A percentile compares a stretch with the other conserved stretches of the same genome.
Conservation (phyloP, 2,329 filamentous ascomycete species). For the Daldinia sp. region DNA sequence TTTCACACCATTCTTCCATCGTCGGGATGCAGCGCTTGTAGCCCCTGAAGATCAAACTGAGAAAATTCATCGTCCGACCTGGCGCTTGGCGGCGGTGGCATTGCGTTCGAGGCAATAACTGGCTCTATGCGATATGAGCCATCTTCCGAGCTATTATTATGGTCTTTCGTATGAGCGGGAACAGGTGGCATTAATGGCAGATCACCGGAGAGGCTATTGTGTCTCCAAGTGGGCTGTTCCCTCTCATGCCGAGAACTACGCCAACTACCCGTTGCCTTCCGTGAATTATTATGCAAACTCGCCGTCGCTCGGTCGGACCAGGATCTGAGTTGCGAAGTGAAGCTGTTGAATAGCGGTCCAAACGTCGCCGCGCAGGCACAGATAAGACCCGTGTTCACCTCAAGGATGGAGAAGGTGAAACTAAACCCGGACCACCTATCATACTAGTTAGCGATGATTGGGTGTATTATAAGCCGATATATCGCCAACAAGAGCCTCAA, state of each 20-base stretch:
- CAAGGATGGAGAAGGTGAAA: conserved; percentile 45
- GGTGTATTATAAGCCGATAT: not conserved
- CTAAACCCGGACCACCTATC: conserved; percentile 43
- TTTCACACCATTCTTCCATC: conserved; percentile 27
- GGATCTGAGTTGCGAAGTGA: conserved; percentile 24
- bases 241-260: conserved; percentile 33
- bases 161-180: conserved; percentile 10
- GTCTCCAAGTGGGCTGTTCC: conserved; percentile 11
- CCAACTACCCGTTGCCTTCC: conserved; percentile 17
- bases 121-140: conserved; percentile 18
- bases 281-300: conserved; percentile 24
- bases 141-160: conserved; percentile 23
- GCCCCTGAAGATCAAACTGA: conserved; percentile 38
- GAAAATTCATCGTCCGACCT: conserved; percentile 32
- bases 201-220: conserved; percentile 12
- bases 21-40: conserved; percentile 37
- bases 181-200: conserved; percentile 18
- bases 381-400: conserved; percentile 45
- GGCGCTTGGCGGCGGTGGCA: conserved; percentile 28
- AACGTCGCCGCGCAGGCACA: conserved; percentile 45
- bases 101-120: conserved; percentile 30
- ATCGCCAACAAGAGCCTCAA: not conserved
- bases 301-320: conserved; percentile 35
- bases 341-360: conserved; percentile 38
- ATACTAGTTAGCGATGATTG: conserved; percentile 1